Percentiles rank a stretch among this genome's conserved stretches.
Conservation (phyloP, 495 filamentous ascomycete species). For the Tetracladium setigerum region DNA sequence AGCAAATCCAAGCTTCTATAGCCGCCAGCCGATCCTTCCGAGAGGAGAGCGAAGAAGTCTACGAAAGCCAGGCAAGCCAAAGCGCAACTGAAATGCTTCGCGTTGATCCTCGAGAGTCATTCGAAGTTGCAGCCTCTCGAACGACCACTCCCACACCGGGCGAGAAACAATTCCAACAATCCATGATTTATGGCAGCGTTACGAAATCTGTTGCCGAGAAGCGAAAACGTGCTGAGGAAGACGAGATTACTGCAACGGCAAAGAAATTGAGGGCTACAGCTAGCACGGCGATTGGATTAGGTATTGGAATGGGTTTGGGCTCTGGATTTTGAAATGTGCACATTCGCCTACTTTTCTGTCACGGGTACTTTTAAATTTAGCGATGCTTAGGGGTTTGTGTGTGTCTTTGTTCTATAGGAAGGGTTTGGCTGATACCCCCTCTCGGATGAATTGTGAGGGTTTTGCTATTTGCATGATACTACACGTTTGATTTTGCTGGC, state of each 20-base stretch:
- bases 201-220: conserved; percentile 14
- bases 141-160: conserved; percentile 5
- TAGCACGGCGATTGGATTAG: conserved; percentile 16
- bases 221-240: conserved; percentile 16
- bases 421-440: too few relatives aligned
- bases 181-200: conserved; percentile 18
- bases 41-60: conserved; percentile 14
- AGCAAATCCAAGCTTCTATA: conserved; percentile 42
- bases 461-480: too few relatives aligned
- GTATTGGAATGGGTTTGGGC: conserved; percentile 10
- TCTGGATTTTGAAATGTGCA: too few relatives aligned
- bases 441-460: too few relatives aligned
- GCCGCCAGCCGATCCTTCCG: conserved; percentile 21
- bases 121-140: conserved; percentile 20
- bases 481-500: too few relatives aligned
- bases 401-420: too few relatives aligned
- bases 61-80: conserved; percentile 28
- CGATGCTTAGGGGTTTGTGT: too few relatives aligned
- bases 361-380: too few relatives aligned
- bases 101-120: conserved; percentile 30
- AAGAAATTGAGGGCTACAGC: conserved; percentile 7
- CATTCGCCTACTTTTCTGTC: too few relatives aligned
- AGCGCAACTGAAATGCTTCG: conserved; percentile 49
- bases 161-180: conserved; percentile 12
- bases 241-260: not conserved